Evolutionary conservation across 2,329 filamentous ascomycete genomes (phyloP), one percentile per base, ranked within the genome.

Genomic region (Exophiala xenobiotica): DNA sequence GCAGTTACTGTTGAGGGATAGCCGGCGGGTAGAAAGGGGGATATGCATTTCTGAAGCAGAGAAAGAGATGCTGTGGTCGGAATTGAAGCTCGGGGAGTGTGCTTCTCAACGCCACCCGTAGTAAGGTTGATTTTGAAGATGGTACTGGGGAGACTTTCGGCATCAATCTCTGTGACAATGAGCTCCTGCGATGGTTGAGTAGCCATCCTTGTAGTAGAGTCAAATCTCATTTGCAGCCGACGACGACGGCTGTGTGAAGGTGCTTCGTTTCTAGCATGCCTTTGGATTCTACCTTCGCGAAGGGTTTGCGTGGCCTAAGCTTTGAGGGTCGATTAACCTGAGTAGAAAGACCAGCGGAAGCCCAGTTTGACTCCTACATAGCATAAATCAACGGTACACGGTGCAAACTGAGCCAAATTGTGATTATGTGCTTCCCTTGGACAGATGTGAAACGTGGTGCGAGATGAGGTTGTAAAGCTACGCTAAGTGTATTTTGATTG

Each of bases 11-110:
- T 93, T 60, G 90, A 81, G 1, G 90, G 91, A 68, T 86, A 96
- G n/a, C 90, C 90, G 1, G 87, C 84, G 0, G 91, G 91, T 1
- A 96, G 77, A 65, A 96, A 95, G 22, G 91, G 80, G 60, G 89
- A 84, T 35, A 90, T 66, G 1, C 81, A 50, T 45, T 39, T 48
- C 42, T 26, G 40, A 22, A 59, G 31, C 22, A 54, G 27, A 5
- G 31, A 35, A 16, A 4, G 31, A 2, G 56, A 49, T 11, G 38
- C 29, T 6, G 37, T 33, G 14, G 37, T 20, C 5, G 46, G 23
- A 14, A n/a, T 11, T 8, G 33, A 31, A 11, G n/a, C 11, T 33
- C 41, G 33, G 4, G 33, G 20, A 20, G 6, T 22, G 9, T 22
- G 40, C 8, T 11, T 35, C 20, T 40, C 38, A 16, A 54, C 20